A percentile compares a stretch with the other conserved stretches of the same genome.
Conservation (phyloP, 2,329 filamentous ascomycete genomes). For the Cytospora piceae region DNA sequence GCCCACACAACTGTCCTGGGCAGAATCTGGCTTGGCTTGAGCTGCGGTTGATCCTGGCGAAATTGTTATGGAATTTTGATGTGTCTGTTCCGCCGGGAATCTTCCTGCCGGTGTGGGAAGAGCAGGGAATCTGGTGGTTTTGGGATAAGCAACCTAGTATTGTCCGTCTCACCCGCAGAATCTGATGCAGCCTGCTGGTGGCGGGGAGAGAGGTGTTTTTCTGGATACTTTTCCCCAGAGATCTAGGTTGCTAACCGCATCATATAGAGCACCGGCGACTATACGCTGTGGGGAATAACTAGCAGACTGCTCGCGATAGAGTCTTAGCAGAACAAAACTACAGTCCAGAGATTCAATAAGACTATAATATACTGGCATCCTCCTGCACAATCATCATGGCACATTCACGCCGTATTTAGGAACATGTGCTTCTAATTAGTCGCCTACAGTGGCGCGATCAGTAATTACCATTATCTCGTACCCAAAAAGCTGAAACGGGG, state of each 20-base stretch:
- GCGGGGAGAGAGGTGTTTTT: neutral
- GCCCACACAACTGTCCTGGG: constrained; percentile 20
- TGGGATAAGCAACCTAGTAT: constrained; percentile 19
- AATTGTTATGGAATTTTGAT: constrained; percentile 15
- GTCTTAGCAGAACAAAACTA: too few relatives aligned
- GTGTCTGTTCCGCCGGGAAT: constrained; percentile 7
- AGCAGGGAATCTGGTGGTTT: constrained; percentile 20
- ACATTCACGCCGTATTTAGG: too few relatives aligned
- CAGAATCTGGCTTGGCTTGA: constrained; percentile 20
- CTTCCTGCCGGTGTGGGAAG: constrained; percentile 14
- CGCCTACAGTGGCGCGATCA: neutral
- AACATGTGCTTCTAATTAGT: too few relatives aligned
- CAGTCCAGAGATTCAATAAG: too few relatives aligned
- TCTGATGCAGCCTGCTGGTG: neutral
- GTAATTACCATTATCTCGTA: neutral
- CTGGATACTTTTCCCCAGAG: too few relatives aligned
- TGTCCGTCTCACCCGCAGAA: constrained; percentile 16
- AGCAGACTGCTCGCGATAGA: too few relatives aligned
- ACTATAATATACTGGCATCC: too few relatives aligned
- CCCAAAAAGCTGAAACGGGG: constrained; percentile 15
- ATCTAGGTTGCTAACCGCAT: too few relatives aligned
- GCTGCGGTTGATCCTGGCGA: constrained; percentile 13
- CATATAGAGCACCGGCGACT: too few relatives aligned
- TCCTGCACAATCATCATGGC: too few relatives aligned
- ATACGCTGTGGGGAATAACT: too few relatives aligned